phyloP scores from a whole-genome alignment of 164 flowering plant genomes.

The Magnolia officinalis region DNA sequence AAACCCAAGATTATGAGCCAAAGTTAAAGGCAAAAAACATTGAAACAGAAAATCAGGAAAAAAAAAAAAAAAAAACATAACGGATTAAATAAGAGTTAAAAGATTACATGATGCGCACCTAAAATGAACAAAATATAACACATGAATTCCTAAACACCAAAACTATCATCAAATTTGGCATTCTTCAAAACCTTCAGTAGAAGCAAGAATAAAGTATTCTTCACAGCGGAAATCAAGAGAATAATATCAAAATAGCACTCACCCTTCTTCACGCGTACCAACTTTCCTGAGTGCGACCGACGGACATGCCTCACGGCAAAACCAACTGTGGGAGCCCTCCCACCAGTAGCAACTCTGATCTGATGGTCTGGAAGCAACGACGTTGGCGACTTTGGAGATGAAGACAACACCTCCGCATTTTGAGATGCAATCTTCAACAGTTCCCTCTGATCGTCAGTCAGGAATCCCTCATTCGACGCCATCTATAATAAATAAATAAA shows the following conservation, averaged over 20 bases:
- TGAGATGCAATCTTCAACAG: slow-evolving; percentile 56
- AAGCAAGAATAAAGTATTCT: neutral
- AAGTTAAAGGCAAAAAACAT: neutral
- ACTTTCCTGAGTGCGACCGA: slow-evolving; percentile 83
- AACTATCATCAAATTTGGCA: neutral
- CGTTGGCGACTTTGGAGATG: slow-evolving; percentile 64
- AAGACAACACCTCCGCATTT: slow-evolving; percentile 59
- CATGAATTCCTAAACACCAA: too few relatives aligned
- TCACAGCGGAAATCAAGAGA: neutral
- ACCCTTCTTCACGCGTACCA: slow-evolving; percentile 84
- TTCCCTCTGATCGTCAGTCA: slow-evolving; percentile 88
- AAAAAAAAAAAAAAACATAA: neutral
- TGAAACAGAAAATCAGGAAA: neutral
- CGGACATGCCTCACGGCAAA: slow-evolving; percentile 70
- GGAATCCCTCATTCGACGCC: slow-evolving; percentile 83
- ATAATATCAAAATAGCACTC: slow-evolving; percentile 11
- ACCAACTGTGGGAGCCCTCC: slow-evolving; percentile 46
- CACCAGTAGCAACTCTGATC: slow-evolving; percentile 55
- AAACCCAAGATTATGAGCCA: neutral
- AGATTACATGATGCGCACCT: neutral
- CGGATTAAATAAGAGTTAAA: neutral
- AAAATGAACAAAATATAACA: neutral
- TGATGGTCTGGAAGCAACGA: slow-evolving; percentile 54
- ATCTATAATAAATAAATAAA: slow-evolving; percentile 25
- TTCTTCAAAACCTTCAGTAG: neutral